A percentile compares a stretch with the other conserved stretches of the same genome.
Evolutionary conservation across 345 rosid genomes (phyloP).

Genomic region (Syzygium aqueum): DNA sequence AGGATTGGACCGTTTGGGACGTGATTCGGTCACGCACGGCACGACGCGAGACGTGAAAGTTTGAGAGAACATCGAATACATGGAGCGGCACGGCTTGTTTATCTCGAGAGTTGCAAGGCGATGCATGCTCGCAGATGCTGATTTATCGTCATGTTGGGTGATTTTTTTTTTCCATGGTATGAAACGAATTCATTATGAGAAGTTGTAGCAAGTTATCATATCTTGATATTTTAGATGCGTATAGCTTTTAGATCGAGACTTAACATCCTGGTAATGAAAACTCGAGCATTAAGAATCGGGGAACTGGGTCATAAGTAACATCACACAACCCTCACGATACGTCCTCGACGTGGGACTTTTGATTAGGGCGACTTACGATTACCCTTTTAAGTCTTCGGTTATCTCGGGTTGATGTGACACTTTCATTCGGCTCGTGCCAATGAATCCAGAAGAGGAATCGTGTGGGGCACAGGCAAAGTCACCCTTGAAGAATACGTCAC

Average conservation of each 20-base stretch:
- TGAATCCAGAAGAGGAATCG: background rate
- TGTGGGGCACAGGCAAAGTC: background rate
- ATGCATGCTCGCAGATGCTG: accelerated
- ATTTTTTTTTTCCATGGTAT: background rate
- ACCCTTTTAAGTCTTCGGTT: background rate
- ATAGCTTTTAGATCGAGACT: too few relatives aligned
- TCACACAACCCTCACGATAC: accelerated
- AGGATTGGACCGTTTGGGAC: background rate
- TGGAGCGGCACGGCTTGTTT: background rate
- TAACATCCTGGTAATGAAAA: too few relatives aligned
- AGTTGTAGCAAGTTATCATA: background rate
- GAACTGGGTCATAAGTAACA: background rate
- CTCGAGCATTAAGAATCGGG: background rate
- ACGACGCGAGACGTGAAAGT: background rate
- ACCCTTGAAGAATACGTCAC: background rate
- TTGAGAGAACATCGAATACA: background rate
- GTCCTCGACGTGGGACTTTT: background rate
- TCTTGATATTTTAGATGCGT: too few relatives aligned
- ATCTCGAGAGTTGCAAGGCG: background rate
- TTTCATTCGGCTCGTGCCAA: background rate
- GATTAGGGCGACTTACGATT: background rate
- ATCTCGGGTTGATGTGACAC: background rate
- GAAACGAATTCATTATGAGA: accelerated
- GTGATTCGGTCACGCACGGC: background rate
- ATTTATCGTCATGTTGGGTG: accelerated